A percentile compares a stretch with the other conserved stretches of the same genome.
Evolutionary conservation across 73 alveolate species (phyloP).

Genomic region (Uronychia setigera): DNA sequence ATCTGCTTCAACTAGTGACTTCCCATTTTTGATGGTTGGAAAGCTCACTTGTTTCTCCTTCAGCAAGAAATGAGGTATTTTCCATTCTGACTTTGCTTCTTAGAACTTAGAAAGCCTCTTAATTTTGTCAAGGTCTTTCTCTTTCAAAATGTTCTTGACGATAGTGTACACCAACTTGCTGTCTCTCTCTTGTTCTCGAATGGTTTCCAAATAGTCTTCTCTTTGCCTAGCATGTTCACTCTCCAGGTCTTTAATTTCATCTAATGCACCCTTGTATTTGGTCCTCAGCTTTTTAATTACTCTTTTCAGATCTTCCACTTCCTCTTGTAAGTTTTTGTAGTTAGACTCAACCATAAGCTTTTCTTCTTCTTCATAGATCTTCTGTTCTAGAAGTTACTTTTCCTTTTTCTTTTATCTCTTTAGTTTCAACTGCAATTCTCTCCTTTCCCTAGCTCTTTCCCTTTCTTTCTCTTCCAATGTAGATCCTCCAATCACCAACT

Average conservation of each 20-base stretch:
- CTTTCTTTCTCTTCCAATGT: slow-evolving; percentile 60
- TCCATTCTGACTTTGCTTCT: slow-evolving; percentile 54
- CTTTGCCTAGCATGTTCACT: slow-evolving; percentile 85
- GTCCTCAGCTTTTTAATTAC: slow-evolving; percentile 53
- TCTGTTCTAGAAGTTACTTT: slow-evolving; percentile 29
- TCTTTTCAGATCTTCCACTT: slow-evolving; percentile 52
- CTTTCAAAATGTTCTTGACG: slow-evolving; percentile 29
- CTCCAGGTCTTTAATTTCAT: slow-evolving; percentile 89
- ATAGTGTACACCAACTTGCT: slow-evolving; percentile 71
- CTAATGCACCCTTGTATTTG: slow-evolving; percentile 54
- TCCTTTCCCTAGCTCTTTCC: slow-evolving; percentile 45
- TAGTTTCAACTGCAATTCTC: slow-evolving; percentile 62
- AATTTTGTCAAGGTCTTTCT: slow-evolving; percentile 37
- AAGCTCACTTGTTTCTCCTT: slow-evolving; percentile 20
- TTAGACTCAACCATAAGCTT: slow-evolving; percentile 52
- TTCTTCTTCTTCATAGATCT: slow-evolving; percentile 67
- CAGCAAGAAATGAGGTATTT: slow-evolving; percentile 44
- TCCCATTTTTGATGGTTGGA: slow-evolving; percentile 27
- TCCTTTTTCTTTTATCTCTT: slow-evolving; percentile 72
- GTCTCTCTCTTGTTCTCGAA: slow-evolving; percentile 80
- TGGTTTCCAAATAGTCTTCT: slow-evolving; percentile 80
- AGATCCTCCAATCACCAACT: slow-evolving; percentile 54
- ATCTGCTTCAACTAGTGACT: slow-evolving; percentile 21
- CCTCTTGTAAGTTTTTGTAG: slow-evolving; percentile 64
- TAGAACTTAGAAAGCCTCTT: slow-evolving; percentile 36